Evolutionary conservation across 768 basidiomycete species (phyloP), one percentile per base, ranked within the genome.

Genomic region (Asterophora lycoperdoides): DNA sequence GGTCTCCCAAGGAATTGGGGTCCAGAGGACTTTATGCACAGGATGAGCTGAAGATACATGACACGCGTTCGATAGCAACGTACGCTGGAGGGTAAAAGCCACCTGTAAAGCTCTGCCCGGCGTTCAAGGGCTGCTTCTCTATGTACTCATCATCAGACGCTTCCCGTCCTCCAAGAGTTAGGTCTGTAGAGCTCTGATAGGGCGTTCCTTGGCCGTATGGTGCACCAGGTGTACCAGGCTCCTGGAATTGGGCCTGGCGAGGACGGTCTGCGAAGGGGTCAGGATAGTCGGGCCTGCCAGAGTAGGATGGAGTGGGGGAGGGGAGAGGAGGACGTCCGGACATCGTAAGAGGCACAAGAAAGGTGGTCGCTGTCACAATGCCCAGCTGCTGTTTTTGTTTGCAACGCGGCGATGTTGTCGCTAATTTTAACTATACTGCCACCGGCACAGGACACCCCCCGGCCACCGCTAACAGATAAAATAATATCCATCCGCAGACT

Each of bases 81-180:
- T 60, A 89, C 88, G 71, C 70, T 33, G 87, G 85, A 41, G 89
- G 89, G 56, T 91, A 91, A 62, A 81, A 85, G 26, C 84, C 83
- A 52, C 79, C 76, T 40, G 74, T 59, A 57, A 78, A 81, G 51
- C 55, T 65, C 55, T 80, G 76, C 14, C 75, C 80, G 35, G 70
- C 69, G 37, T 80, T 89, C 58, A 92, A 68, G 18, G 89, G 90
- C 57, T 79, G 77, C 58, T 90, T 90, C 69, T 93, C 89, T 30
- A 80, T 61, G 57, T 77, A 81, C 0, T 90, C 87, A 45, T 89
- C 86, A 14, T 72, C 76, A 51, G 77, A 78, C 44, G 68, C 60
- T 37, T 66, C 72, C 30, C 65, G 64, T 17, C 59, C 53, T 72
- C 29, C 75, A 70, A 89, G 71, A 30, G 76, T 76, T 23, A 23